phyloP scores from a whole-genome alignment of 2,329 filamentous ascomycete genomes.

The Sclerotinia borealis region DNA sequence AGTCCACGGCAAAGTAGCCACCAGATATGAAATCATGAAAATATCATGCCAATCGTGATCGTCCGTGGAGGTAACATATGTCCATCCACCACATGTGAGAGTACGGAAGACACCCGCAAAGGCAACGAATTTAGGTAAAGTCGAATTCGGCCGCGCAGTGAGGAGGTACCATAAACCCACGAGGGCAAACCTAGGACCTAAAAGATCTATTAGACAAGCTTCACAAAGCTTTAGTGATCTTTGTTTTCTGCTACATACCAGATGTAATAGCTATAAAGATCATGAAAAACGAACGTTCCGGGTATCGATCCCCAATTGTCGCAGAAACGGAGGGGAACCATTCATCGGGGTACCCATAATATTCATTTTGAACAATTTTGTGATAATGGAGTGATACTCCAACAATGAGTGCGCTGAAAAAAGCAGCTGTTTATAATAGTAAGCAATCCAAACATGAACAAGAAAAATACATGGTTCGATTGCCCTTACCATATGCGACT shows the following conservation, averaged over 20 bases:
- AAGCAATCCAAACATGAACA: conserved; percentile 10
- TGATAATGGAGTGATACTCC: conserved; percentile 81
- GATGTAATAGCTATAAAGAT: conserved; percentile 96
- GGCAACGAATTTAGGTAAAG: conserved; percentile 75
- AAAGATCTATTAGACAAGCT: conserved; percentile 17
- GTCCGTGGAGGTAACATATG: conserved; percentile 96
- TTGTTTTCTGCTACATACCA: conserved; percentile 43
- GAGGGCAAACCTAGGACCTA: conserved; percentile 83
- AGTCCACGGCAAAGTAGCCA: conserved; percentile 93
- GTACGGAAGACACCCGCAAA: conserved; percentile 80
- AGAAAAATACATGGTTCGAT: neutral
- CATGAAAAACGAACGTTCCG: conserved; percentile 94
- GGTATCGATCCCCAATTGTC: conserved; percentile 95
- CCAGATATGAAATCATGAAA: conserved; percentile 97
- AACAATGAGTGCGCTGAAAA: conserved; percentile 77
- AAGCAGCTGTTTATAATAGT: conserved; percentile 54
- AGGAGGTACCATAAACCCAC: conserved; percentile 90
- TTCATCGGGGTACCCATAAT: conserved; percentile 88
- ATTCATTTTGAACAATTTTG: conserved; percentile 97
- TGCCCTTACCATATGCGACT: conserved; percentile 65
- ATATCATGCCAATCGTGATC: conserved; percentile 99
- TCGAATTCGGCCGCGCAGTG: conserved; percentile 67
- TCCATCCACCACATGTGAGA: conserved; percentile 94
- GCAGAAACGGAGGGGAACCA: conserved; percentile 96
- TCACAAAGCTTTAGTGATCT: neutral